phyloP scores from a whole-genome alignment of 192 early-diverging fungal genomes.

The Lunasporangiospora selenospora region DNA sequence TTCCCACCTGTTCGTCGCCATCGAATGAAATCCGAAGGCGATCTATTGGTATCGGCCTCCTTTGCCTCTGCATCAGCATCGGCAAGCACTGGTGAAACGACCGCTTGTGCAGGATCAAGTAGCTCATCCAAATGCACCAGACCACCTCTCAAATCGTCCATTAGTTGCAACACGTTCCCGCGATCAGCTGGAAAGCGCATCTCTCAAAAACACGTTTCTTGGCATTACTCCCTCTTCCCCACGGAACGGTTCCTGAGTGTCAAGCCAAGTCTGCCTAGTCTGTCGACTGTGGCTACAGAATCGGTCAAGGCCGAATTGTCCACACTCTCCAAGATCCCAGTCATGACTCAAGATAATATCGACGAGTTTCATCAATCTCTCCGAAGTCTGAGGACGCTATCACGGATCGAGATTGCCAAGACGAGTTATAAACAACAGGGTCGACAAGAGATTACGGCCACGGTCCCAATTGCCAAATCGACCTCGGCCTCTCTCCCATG shows the following conservation, averaged over 20 bases:
- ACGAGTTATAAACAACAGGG: slow-evolving; percentile 49
- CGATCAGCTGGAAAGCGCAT: slow-evolving; percentile 21
- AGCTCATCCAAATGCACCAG: background rate
- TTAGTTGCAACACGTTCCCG: slow-evolving; percentile 43
- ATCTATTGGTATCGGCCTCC: too few species aligned
- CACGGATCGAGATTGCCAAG: slow-evolving; percentile 38
- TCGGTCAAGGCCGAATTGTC: slow-evolving; percentile 26
- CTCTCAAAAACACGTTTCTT: slow-evolving; percentile 35
- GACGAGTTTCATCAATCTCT: slow-evolving; percentile 36
- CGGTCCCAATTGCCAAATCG: slow-evolving; percentile 40
- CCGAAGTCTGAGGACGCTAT: slow-evolving; percentile 32
- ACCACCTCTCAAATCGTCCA: slow-evolving; percentile 25
- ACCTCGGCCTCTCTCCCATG: slow-evolving; percentile 15
- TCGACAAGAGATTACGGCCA: slow-evolving; percentile 22
- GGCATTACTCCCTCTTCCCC: slow-evolving; percentile 45
- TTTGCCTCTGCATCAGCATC: background rate
- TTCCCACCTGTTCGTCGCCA: background rate
- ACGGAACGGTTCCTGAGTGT: slow-evolving; percentile 27
- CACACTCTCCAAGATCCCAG: slow-evolving; percentile 20
- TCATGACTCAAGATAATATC: slow-evolving; percentile 36
- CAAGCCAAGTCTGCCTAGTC: slow-evolving; percentile 42
- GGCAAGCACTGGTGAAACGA: background rate
- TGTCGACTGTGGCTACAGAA: slow-evolving; percentile 21
- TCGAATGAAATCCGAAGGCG: slow-evolving; percentile 1
- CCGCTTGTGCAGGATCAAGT: slow-evolving; percentile 1